These are phyloP conservation scores for Ganoderma leucocontextum DNA, from an alignment of 1,284 basidiomycete genomes.

Conservation along the genomic window DNA sequence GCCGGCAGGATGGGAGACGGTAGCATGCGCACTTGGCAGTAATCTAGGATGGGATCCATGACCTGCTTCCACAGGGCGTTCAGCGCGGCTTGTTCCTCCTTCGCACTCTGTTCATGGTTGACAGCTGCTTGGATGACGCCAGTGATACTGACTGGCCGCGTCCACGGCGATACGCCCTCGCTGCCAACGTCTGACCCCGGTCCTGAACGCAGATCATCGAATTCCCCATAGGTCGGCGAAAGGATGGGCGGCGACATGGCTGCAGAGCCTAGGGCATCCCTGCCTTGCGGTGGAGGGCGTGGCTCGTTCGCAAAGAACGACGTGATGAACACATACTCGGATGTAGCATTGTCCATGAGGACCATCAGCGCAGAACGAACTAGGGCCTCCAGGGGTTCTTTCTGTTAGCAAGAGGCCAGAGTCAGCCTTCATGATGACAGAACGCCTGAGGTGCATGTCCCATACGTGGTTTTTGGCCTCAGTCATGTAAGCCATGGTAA, in stretches of 20 bases:
- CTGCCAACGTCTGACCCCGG: constrained; percentile 39
- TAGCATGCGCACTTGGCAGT: constrained; percentile 66
- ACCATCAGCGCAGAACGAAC: constrained; percentile 88
- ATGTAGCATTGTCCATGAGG: constrained; percentile 91
- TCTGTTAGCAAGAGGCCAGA: constrained; percentile 54
- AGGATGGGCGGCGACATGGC: constrained; percentile 49
- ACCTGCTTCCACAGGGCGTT: constrained; percentile 88
- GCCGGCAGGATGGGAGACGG: neutral
- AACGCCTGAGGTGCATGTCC: constrained; percentile 8
- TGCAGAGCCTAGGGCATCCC: constrained; percentile 45
- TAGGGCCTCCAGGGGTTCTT: constrained; percentile 83
- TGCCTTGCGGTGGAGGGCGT: constrained; percentile 38
- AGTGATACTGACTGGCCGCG: constrained; percentile 40
- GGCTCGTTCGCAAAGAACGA: constrained; percentile 75
- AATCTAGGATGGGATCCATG: constrained; percentile 88
- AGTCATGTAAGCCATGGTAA: constrained; percentile 85
- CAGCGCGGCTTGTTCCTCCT: constrained; percentile 65
- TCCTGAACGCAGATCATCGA: constrained; percentile 41
- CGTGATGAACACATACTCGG: constrained; percentile 89
- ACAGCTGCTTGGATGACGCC: constrained; percentile 34
- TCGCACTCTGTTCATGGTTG: constrained; percentile 39
- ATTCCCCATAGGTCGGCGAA: constrained; percentile 39
- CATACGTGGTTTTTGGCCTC: constrained; percentile 86
- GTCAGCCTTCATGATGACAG: constrained; percentile 8
- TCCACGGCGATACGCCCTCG: constrained; percentile 35